These are phyloP conservation scores for Cyberlindnera amylophila DNA, from an alignment of 805 yeast genomes.

Conservation along the genomic window DNA sequence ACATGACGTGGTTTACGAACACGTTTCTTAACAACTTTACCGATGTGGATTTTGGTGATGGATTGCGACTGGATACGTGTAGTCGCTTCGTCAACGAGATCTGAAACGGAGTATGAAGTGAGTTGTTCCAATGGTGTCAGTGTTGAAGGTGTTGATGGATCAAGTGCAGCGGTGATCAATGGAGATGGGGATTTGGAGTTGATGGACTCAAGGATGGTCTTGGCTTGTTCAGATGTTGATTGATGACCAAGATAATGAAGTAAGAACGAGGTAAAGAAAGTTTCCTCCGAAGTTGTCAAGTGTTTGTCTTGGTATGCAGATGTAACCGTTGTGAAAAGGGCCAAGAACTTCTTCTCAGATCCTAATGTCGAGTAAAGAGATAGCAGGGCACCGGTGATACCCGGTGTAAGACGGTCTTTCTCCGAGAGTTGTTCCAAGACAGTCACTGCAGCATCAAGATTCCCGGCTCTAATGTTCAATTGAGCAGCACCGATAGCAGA, in stretches of 20 bases:
- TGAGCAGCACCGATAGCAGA: constrained; percentile 34
- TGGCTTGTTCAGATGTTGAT: constrained; percentile 5
- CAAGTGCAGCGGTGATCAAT: constrained; percentile 8
- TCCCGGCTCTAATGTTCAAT: constrained; percentile 28
- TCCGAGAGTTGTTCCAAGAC: constrained; percentile 33
- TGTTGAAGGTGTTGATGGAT: constrained; percentile 1
- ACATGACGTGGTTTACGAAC: constrained; percentile 32
- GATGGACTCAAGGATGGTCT: constrained; percentile 1
- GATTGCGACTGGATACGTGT: constrained; percentile 6
- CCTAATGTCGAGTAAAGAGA: constrained; percentile 47
- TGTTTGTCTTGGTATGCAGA: not conserved
- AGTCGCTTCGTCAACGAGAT: constrained; percentile 5
- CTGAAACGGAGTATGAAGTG: not conserved
- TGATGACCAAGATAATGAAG: constrained; percentile 8
- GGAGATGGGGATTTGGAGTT: constrained; percentile 1
- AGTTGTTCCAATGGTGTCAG: constrained; percentile 4
- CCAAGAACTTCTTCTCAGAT: constrained; percentile 31
- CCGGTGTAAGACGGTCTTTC: constrained; percentile 34
- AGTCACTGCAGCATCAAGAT: constrained; percentile 32
- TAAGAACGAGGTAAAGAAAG: constrained; percentile 4
- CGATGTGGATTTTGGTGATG: not conserved
- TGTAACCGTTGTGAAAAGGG: constrained; percentile 26
- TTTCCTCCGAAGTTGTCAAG: not conserved
- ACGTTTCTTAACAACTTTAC: constrained; percentile 29
- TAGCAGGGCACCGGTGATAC: constrained; percentile 46